Evolutionary conservation across 805 yeast species (phyloP).

Genomic region (Maudiozyma turicensis): DNA sequence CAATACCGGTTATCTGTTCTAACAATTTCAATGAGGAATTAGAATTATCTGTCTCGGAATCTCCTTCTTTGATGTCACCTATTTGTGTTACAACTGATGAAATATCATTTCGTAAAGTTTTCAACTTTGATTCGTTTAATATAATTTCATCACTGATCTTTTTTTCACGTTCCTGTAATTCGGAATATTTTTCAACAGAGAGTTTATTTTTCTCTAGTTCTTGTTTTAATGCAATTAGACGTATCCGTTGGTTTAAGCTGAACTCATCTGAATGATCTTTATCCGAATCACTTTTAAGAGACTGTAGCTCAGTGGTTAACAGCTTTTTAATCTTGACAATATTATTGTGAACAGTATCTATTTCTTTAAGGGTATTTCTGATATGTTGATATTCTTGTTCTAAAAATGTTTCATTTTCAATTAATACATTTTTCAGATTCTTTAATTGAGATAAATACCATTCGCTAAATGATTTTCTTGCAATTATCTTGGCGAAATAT

Average conservation of each 20-base stretch:
- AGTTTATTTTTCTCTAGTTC: conserved; percentile 7
- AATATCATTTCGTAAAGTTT: not conserved
- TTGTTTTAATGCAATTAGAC: conserved; percentile 11
- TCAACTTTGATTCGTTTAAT: conserved; percentile 1
- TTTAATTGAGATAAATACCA: conserved; percentile 48
- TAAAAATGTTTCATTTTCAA: conserved; percentile 19
- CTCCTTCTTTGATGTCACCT: not conserved
- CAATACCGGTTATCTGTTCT: conserved; percentile 11
- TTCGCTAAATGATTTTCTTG: conserved; percentile 49
- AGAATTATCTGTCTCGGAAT: not conserved
- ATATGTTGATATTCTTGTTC: conserved; percentile 20
- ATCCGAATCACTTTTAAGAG: conserved; percentile 11
- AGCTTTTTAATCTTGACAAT: conserved; percentile 11
- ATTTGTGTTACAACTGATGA: not conserved
- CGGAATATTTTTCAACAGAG: conserved; percentile 6
- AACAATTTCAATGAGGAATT: conserved; percentile 1
- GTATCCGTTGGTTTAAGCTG: conserved; percentile 9
- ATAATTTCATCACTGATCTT: conserved; percentile 1
- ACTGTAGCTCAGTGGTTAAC: conserved; percentile 14
- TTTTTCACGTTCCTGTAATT: conserved; percentile 2
- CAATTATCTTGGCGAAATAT: conserved; percentile 41
- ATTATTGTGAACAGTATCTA: conserved; percentile 6
- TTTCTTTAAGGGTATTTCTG: conserved; percentile 7
- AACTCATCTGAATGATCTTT: conserved; percentile 4
- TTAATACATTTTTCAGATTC: conserved; percentile 32